phyloP scores from a whole-genome alignment of 768 basidiomycete genomes.

The Boletus edulis region DNA sequence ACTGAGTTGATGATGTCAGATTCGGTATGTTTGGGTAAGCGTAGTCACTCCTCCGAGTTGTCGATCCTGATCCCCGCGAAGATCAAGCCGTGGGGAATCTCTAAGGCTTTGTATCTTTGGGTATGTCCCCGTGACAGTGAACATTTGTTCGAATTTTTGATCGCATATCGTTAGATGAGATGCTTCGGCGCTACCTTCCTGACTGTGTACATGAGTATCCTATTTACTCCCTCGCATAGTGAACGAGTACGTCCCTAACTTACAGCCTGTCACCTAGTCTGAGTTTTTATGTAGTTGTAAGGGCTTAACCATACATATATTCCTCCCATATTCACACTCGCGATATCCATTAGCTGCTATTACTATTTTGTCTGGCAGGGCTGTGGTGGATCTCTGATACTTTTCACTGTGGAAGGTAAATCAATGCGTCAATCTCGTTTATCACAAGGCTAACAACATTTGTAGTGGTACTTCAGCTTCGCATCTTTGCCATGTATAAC shows the following conservation, averaged over 20 bases:
- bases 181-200: not conserved
- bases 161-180: not conserved
- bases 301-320: not conserved
- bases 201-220: not conserved
- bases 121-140: not conserved
- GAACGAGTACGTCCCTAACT: not conserved
- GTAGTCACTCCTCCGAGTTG: not conserved
- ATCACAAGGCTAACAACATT: not conserved
- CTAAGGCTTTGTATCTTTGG: not conserved
- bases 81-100: not conserved
- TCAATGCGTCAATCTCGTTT: not conserved
- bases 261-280: not conserved
- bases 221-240: not conserved
- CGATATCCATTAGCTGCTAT: not conserved
- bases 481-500: not conserved
- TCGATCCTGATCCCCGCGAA: not conserved
- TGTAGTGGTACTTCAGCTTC: not conserved
- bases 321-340: not conserved
- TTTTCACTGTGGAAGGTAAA: not conserved
- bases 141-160: not conserved
- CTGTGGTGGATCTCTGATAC: not conserved
- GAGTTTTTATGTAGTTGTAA: not conserved
- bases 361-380: not conserved
- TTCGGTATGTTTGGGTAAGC: not conserved
- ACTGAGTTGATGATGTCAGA: not conserved